Conservation (phyloP, 2,329 filamentous ascomycete genomes). For the Pyrenophora seminiperda region DNA sequence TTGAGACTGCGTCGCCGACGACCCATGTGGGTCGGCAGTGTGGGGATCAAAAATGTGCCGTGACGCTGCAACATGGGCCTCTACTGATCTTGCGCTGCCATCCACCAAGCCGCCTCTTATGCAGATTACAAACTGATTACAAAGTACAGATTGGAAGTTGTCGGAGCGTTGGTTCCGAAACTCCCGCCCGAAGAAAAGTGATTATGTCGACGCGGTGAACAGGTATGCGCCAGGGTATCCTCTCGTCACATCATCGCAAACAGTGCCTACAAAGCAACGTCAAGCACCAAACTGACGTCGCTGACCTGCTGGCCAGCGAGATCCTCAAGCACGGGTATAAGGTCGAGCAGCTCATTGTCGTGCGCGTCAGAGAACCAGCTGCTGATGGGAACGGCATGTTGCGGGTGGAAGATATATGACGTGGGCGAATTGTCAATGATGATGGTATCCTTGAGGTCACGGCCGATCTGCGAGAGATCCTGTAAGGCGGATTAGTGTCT, state of each 20-base stretch:
- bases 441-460: conserved; percentile 95
- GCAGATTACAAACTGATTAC: conserved; percentile 50
- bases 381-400: conserved; percentile 98
- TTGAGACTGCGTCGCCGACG: conserved; percentile 6
- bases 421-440: conserved; percentile 99
- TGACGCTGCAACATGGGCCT: conserved; percentile 4
- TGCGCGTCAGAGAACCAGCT: conserved; percentile 99
- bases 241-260: conserved; percentile 22
- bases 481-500: conserved; percentile 31
- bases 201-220: conserved; percentile 30
- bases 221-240: conserved; percentile 34
- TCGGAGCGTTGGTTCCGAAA: conserved; percentile 9
- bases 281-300: conserved; percentile 96
- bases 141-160: conserved; percentile 38
- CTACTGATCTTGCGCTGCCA: conserved; percentile 4
- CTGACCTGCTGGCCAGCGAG: conserved; percentile 84
- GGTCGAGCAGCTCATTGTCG: conserved; percentile 95
- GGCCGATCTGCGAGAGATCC: conserved; percentile 94
- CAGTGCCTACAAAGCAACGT: conserved; percentile 69
- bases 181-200: conserved; percentile 20
- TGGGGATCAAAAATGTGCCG: conserved; percentile 1
- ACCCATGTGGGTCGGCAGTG: conserved; percentile 2
- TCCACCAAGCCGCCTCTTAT: conserved; percentile 29
- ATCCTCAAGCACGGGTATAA: conserved; percentile 98
- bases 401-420: conserved; percentile 98